Evolutionary conservation across 2,329 filamentous ascomycete species (phyloP).

Genomic region (Fusarium globosum): DNA sequence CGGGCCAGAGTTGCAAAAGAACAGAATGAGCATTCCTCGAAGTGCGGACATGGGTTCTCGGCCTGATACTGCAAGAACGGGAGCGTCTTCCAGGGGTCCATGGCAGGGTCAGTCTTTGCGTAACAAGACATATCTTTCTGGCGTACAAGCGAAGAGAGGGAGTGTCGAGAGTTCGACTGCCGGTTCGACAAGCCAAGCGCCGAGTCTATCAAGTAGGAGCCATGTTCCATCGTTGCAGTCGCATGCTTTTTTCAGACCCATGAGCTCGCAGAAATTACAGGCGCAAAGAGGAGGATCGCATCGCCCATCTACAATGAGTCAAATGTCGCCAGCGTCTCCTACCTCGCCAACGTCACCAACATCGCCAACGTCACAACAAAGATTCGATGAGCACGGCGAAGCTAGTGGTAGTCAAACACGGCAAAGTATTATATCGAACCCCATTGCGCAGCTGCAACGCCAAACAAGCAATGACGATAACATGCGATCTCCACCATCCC

Average conservation of each 20-base stretch:
- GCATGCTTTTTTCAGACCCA: conserved; percentile 92
- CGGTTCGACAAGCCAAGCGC: conserved; percentile 62
- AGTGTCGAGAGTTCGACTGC: conserved; percentile 58
- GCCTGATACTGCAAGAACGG: conserved; percentile 65
- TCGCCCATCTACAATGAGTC: conserved; percentile 57
- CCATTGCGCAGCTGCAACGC: conserved; percentile 49
- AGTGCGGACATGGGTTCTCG: conserved; percentile 60
- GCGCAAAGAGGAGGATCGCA: conserved; percentile 78
- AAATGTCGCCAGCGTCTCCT: conserved; percentile 43
- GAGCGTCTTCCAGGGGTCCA: conserved; percentile 55
- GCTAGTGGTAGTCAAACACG: conserved; percentile 59
- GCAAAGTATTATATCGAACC: conserved; percentile 68
- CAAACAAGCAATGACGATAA: conserved; percentile 57
- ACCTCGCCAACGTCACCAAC: conserved; percentile 31
- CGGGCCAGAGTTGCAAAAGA: conserved; percentile 50
- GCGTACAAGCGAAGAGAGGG: conserved; percentile 57
- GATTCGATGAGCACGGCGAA: conserved; percentile 55
- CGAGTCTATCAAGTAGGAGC: conserved; percentile 78
- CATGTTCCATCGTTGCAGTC: conserved; percentile 92
- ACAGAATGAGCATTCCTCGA: conserved; percentile 47
- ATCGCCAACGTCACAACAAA: conserved; percentile 37
- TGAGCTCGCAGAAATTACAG: conserved; percentile 95
- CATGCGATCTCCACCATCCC: conserved; percentile 72
- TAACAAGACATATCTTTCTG: conserved; percentile 55
- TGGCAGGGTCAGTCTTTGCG: conserved; percentile 68